Evolutionary conservation across 1,139 yeast genomes (phyloP), one percentile per base, ranked within the genome.

Genomic region (Candida neerlandica): DNA sequence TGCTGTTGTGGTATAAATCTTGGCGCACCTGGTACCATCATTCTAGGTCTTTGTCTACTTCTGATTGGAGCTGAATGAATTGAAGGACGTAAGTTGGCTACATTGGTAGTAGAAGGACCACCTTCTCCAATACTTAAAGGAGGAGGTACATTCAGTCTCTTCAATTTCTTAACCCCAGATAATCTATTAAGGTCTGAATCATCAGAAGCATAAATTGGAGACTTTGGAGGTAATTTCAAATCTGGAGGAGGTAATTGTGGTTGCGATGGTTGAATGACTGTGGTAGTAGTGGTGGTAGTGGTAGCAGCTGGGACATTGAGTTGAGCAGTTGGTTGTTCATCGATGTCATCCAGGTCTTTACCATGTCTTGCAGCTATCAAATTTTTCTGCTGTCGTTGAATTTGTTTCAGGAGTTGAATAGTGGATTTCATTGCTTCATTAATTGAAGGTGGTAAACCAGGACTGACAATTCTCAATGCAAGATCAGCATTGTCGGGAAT

Each of bases 391-490:
- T 80, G 82, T 46, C 69, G 71, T 52, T 78, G 77, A 19, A 80
- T 80, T 44, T 69, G 60, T 55, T 75, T 77, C 41, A 81, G 75
- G 14, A 75, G 65, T 50, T 70, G 65, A 45, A 80, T 69, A 1
- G 83, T 78, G 35, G 72, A 60, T 51, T 71, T 71, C 82, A 80
- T 77, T 55, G 77, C 80, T 29, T 70, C 71, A 54, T 67, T 71
- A 34, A 78, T 59, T 12, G 70, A 73, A 1, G 81, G 72, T 2
- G 81, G 78, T 34, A 78, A 60, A 0, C 82, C 82, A n/a, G 84
- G 84, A 51, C 73, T 65, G 10, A 73, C 78, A 30, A 74, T 69
- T 34, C 77, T 59, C 42, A 71, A 58, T 11, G 77, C 77, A 46
- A 71, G 57, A 43, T 70, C 70, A 5, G 61, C 53, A 39, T 56